Percentiles rank a stretch among this genome's conserved stretches.
Conservation (phyloP, 768 basidiomycete species). For the Rhizopogon vesiculosus region DNA sequence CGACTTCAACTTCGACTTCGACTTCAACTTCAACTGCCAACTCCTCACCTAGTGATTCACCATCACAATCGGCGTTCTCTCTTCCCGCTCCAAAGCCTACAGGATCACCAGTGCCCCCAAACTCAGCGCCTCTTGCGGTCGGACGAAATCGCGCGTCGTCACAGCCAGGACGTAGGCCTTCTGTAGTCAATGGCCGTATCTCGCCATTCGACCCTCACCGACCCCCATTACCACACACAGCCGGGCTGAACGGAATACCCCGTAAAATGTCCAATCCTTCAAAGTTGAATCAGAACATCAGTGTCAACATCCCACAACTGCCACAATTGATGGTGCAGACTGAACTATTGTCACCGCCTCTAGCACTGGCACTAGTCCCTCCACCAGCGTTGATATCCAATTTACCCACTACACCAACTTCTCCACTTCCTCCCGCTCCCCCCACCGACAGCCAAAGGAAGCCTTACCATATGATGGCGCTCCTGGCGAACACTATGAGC, state of each 20-base stretch:
- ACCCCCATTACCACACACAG: slow-evolving; percentile 46
- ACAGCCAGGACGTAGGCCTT: slow-evolving; percentile 71
- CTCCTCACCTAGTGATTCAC: slow-evolving; percentile 36
- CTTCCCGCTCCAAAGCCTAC: slow-evolving; percentile 22
- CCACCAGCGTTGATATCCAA: slow-evolving; percentile 45
- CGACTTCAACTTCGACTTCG: slow-evolving; percentile 18
- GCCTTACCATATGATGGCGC: slow-evolving; percentile 88
- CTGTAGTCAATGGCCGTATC: slow-evolving; percentile 45
- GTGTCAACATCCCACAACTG: slow-evolving; percentile 39
- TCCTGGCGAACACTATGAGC: slow-evolving; percentile 74
- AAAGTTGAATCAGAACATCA: slow-evolving; percentile 46
- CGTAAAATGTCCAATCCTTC: slow-evolving; percentile 65
- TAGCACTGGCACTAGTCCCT: slow-evolving; percentile 36
- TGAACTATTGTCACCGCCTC: slow-evolving; percentile 40
- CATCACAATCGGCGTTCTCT: slow-evolving; percentile 31
- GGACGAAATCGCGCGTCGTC: slow-evolving; percentile 65
- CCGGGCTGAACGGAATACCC: slow-evolving; percentile 30
- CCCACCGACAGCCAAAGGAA: slow-evolving; percentile 73
- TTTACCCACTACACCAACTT: slow-evolving; percentile 70
- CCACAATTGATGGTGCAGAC: slow-evolving; percentile 48
- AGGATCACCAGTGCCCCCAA: slow-evolving; percentile 37
- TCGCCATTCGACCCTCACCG: slow-evolving; percentile 46
- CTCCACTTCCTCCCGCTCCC: slow-evolving; percentile 69
- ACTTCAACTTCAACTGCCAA: slow-evolving; percentile 3
- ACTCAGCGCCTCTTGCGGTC: slow-evolving; percentile 29